Evolutionary conservation across 495 filamentous ascomycete species (phyloP), one percentile per base, ranked within the genome.

Genomic region (Penicillium soppii): DNA sequence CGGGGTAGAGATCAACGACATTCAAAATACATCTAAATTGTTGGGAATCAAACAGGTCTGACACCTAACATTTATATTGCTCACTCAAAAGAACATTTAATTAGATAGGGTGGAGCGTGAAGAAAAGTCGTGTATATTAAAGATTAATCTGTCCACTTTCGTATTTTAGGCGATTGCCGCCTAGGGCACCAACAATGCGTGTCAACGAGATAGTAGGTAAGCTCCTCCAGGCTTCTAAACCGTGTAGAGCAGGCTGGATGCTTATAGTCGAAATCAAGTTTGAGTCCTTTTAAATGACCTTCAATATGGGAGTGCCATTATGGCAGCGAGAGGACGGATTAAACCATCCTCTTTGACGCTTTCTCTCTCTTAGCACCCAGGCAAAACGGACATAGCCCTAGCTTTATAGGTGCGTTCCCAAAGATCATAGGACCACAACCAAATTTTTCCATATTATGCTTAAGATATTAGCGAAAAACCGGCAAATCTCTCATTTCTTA

Each of bases 391-490:
- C 6, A 37, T 37, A 37, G 33, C 33, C 33, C 16, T 16, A 8
- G 33, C 33, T 37, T 37, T 37, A 37, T 37, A 37, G 33, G 16
- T 37, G 15, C 33, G 33, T 37, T 37, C n/a, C 33, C n/a, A 19
- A 37, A 37, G 33, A 3, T 37, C 6, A 37, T 37, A 37, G 33
- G 33, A 19, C 17, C 33, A 19, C 7, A 37, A 19, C 33, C n/a
- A 15, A 23, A 35, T 5, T 21, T 36, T 5, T 39, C 38, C 8
- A 35, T 1, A 26, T 36, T 13, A 8, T 47, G 32, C 8, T 57
- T 30, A 20, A n/a, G 35, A 33, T 21, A 37, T 23, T 33, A 38
- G 8, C 54, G 43, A 27, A 57, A 52, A 17, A 57, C 48, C 8
- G 54, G 54, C 1, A 27, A 22, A 43, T 57, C 21, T 21, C 35